These are phyloP conservation scores for Coemansia sp. DNA, from an alignment of 192 early-diverging fungal genomes.

Conservation along the genomic window DNA sequence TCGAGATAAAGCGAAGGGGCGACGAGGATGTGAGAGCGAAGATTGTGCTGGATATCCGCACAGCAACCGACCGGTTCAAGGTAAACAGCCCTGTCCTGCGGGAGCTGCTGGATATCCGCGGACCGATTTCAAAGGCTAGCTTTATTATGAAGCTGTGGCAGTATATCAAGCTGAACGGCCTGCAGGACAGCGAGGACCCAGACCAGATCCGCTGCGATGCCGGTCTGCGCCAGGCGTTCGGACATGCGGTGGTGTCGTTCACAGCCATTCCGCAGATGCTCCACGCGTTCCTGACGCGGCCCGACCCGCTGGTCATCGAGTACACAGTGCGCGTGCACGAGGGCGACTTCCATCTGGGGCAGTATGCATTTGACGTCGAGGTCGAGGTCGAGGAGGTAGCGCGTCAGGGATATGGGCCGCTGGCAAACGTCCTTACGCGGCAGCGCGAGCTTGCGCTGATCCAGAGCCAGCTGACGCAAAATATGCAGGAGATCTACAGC, in stretches of 20 bases:
- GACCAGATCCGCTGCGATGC: constrained; percentile 82
- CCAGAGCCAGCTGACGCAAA: constrained; percentile 65
- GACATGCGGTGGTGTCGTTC: constrained; percentile 68
- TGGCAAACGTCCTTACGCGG: constrained; percentile 48
- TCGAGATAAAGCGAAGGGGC: constrained; percentile 92
- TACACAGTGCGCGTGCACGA: constrained; percentile 78
- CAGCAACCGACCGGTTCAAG: constrained; percentile 79
- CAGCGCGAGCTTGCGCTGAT: constrained; percentile 56
- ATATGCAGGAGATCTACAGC: constrained; percentile 83
- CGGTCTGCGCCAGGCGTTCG: constrained; percentile 69
- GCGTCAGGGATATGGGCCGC: constrained; percentile 59
- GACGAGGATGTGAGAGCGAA: constrained; percentile 78
- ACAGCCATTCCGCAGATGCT: constrained; percentile 81
- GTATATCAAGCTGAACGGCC: constrained; percentile 89
- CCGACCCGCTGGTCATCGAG: constrained; percentile 86
- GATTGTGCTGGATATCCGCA: constrained; percentile 79
- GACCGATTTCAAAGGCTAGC: constrained; percentile 28
- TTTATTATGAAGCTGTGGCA: constrained; percentile 92
- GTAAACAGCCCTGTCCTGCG: constrained; percentile 67
- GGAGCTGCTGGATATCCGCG: constrained; percentile 74
- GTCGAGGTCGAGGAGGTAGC: constrained; percentile 82
- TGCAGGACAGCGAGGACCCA: constrained; percentile 91
- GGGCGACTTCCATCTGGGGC: constrained; percentile 74
- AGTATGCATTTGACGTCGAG: constrained; percentile 88
- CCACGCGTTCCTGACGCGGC: constrained; percentile 67